phyloP scores from a whole-genome alignment of 352 stramenopile genomes.

The Thalassiosira allenii region DNA sequence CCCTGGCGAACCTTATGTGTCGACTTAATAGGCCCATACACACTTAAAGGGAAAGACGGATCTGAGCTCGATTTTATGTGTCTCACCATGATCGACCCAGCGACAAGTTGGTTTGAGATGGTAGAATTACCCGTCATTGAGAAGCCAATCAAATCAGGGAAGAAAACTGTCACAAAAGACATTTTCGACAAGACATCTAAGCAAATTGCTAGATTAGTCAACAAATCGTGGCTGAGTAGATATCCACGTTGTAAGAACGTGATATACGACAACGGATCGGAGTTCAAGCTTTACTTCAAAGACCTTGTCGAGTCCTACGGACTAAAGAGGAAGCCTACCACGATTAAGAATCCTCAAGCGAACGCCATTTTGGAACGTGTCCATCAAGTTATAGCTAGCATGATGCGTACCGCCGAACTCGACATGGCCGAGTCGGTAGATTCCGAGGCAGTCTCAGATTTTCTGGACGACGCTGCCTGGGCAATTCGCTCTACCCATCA shows the following conservation, averaged over 20 bases:
- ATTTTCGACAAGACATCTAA: slow-evolving; percentile 32
- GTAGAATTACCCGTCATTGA: slow-evolving; percentile 27
- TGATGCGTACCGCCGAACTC: slow-evolving; percentile 48
- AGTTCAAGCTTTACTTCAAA: slow-evolving; percentile 52
- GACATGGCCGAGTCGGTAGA: slow-evolving; percentile 30
- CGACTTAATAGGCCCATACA: slow-evolving; percentile 43
- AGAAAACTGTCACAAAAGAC: not conserved
- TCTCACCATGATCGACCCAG: slow-evolving; percentile 51
- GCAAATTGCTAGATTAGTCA: slow-evolving; percentile 21
- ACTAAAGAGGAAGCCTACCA: slow-evolving; percentile 49
- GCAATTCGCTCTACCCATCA: slow-evolving; percentile 53
- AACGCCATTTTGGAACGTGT: slow-evolving; percentile 59
- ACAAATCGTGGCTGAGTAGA: slow-evolving; percentile 38
- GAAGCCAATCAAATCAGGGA: not conserved
- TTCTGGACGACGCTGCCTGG: slow-evolving; percentile 43
- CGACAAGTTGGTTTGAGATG: slow-evolving; percentile 44
- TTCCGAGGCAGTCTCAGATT: slow-evolving; percentile 13
- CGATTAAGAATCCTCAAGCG: slow-evolving; percentile 56
- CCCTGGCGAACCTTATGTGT: slow-evolving; percentile 27
- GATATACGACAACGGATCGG: slow-evolving; percentile 33
- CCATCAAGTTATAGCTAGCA: slow-evolving; percentile 37
- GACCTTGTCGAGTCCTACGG: slow-evolving; percentile 35
- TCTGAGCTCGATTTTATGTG: slow-evolving; percentile 28
- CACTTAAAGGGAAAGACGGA: slow-evolving; percentile 16
- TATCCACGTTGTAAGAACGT: slow-evolving; percentile 26